Evolutionary conservation across 495 filamentous ascomycete genomes (phyloP).

Genomic region (Aspergillus baeticus): DNA sequence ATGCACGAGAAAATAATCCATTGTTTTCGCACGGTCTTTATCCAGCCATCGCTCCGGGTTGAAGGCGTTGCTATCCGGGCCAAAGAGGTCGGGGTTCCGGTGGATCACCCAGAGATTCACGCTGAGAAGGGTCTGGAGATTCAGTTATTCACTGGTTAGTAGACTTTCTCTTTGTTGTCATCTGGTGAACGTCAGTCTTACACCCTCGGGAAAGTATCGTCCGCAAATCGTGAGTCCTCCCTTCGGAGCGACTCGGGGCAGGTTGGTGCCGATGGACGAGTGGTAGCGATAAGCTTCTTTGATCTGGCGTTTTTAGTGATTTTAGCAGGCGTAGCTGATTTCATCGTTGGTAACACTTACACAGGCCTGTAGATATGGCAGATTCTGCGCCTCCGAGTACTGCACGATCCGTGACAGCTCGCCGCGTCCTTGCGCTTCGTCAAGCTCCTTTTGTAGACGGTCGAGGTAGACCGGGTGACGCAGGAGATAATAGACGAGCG

Average conservation of each 20-base stretch:
- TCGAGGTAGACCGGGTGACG: conserved; percentile 30
- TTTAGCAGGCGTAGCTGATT: not conserved
- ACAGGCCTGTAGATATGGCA: conserved; percentile 39
- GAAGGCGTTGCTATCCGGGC: conserved; percentile 36
- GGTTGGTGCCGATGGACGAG: conserved; percentile 23
- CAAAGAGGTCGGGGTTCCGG: conserved; percentile 40
- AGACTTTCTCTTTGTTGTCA: not conserved
- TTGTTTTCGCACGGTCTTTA: conserved; percentile 20
- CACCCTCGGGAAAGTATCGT: conserved; percentile 37
- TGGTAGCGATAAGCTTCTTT: conserved; percentile 54
- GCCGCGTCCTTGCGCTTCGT: conserved; percentile 25
- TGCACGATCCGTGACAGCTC: conserved; percentile 27
- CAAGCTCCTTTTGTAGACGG: conserved; percentile 34
- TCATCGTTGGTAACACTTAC: conserved; percentile 17
- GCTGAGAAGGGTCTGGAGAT: conserved; percentile 35
- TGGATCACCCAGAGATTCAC: conserved; percentile 48
- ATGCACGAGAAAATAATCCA: conserved; percentile 36
- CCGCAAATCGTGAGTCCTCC: conserved; percentile 30
- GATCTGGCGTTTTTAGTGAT: conserved; percentile 31
- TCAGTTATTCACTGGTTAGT: not conserved
- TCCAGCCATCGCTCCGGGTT: conserved; percentile 42
- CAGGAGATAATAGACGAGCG: conserved; percentile 35
- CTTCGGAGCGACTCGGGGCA: conserved; percentile 32
- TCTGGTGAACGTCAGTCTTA: conserved; percentile 9
- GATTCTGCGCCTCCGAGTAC: conserved; percentile 24